Evolutionary conservation across 140 eudicot genomes (phyloP).

Genomic region (Bidens hawaiensis): DNA sequence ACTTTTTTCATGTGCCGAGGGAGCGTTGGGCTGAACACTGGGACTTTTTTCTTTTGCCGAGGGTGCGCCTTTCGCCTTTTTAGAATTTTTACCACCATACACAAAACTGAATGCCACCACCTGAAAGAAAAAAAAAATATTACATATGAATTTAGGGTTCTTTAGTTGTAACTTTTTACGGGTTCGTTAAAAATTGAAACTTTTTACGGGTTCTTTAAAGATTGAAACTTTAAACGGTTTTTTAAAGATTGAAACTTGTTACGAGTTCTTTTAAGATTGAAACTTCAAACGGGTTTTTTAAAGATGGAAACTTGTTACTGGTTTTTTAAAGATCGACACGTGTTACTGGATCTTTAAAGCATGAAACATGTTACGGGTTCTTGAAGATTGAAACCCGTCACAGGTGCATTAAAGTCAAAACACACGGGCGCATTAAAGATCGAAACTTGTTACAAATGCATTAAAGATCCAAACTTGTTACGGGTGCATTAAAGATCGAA

Average conservation of each 20-base stretch:
- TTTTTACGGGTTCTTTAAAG: not conserved
- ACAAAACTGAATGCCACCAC: conserved; percentile 90
- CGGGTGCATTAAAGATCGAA: no score
- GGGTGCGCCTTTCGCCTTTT: conserved; percentile 43
- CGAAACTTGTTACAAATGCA: no score
- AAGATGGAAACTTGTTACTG: not conserved
- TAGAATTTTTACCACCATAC: conserved; percentile 40
- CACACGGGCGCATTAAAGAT: no score
- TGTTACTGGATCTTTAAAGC: no score
- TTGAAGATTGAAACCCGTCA: no score
- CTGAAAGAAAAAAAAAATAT: conserved; percentile 28
- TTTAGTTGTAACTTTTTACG: no score
- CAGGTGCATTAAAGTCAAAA: no score
- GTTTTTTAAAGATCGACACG: not conserved
- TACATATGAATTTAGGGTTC: not conserved
- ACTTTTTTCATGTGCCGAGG: conserved; percentile 32
- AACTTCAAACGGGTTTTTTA: not conserved
- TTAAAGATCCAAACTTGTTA: no score
- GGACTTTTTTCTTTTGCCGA: conserved; percentile 36
- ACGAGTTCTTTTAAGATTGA: not conserved
- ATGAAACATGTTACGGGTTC: no score
- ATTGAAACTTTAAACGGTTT: not conserved
- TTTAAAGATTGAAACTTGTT: not conserved
- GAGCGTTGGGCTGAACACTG: conserved; percentile 20
- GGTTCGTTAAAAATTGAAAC: not conserved